A percentile compares a stretch with the other conserved stretches of the same genome.
These are phyloP conservation scores for Amoebophrya sp. DNA, from an alignment of 169 alveolate genomes.

Conservation along the genomic window DNA sequence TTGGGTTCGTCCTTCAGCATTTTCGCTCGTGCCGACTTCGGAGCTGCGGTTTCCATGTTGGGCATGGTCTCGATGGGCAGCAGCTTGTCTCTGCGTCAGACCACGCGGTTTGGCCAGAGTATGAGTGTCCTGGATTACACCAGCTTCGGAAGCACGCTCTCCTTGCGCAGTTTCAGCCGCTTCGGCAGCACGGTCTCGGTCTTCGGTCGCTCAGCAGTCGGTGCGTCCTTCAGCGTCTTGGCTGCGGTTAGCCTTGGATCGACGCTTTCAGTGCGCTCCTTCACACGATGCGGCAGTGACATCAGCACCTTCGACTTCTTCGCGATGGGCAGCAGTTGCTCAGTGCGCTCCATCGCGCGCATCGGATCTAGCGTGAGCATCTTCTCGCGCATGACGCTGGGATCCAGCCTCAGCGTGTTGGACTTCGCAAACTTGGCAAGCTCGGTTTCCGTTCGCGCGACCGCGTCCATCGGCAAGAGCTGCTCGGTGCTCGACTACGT, in stretches of 20 bases:
- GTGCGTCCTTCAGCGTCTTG: constrained; percentile 12
- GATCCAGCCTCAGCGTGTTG: no score
- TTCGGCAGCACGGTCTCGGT: constrained; percentile 20
- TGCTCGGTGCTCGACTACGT: not conserved
- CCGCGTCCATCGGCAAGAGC: not conserved
- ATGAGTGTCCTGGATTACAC: no score
- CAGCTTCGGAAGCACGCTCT: no score
- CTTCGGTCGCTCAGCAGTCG: not conserved
- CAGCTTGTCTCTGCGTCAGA: no score
- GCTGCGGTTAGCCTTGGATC: not conserved
- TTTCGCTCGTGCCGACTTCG: not conserved
- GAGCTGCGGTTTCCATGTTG: not conserved
- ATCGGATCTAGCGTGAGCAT: not conserved
- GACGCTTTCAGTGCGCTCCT: constrained; percentile 24
- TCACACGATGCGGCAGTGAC: not conserved
- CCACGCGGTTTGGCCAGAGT: no score
- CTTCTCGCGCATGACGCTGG: no score
- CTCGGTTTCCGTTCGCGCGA: not conserved
- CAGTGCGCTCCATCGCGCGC: not conserved
- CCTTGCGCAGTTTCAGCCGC: not conserved
- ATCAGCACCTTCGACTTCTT: constrained; percentile 9
- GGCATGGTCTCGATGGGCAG: constrained; percentile 23
- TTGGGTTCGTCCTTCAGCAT: not conserved
- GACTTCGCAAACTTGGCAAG: no score
- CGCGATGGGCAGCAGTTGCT: not conserved